Percentiles rank a stretch among this genome's conserved stretches.
Evolutionary conservation across 768 basidiomycete genomes (phyloP).

Genomic region (Auriscalpium orientale): DNA sequence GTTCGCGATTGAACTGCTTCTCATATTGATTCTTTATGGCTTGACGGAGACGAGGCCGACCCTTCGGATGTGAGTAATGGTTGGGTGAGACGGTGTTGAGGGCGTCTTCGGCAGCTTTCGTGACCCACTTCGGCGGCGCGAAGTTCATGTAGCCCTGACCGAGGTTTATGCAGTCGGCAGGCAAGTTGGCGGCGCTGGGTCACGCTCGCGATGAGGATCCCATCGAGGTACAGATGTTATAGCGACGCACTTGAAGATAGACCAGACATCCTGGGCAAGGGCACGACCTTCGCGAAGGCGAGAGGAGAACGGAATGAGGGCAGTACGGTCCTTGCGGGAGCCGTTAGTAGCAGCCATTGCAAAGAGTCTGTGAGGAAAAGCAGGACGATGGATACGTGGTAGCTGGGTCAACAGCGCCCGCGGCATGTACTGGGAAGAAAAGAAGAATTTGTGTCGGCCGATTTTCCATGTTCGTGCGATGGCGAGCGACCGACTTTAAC

Average conservation of each 20-base stretch:
- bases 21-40: conserved; percentile 82
- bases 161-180: conserved; percentile 89
- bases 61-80: conserved; percentile 90
- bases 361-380: not conserved
- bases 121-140: conserved; percentile 73
- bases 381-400: not conserved
- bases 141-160: conserved; percentile 93
- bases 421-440: not conserved
- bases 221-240: not conserved
- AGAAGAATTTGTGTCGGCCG: not conserved
- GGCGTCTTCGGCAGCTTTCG: conserved; percentile 63
- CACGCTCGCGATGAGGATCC: conserved; percentile 5
- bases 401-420: not conserved
- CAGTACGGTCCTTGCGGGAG: conserved; percentile 29
- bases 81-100: conserved; percentile 55
- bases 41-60: conserved; percentile 77
- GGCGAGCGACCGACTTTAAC: not conserved
- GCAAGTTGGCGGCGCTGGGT: conserved; percentile 75
- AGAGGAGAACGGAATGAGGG: conserved; percentile 61
- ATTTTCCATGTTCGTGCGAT: not conserved
- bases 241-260: conserved; percentile 68
- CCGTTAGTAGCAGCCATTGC: not conserved
- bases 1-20: conserved; percentile 52
- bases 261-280: conserved; percentile 82
- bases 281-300: conserved; percentile 72